Percentiles rank a stretch among this genome's conserved stretches.
Evolutionary conservation across 1,284 basidiomycete species (phyloP).

Genomic region (Cryptococcus floricola): DNA sequence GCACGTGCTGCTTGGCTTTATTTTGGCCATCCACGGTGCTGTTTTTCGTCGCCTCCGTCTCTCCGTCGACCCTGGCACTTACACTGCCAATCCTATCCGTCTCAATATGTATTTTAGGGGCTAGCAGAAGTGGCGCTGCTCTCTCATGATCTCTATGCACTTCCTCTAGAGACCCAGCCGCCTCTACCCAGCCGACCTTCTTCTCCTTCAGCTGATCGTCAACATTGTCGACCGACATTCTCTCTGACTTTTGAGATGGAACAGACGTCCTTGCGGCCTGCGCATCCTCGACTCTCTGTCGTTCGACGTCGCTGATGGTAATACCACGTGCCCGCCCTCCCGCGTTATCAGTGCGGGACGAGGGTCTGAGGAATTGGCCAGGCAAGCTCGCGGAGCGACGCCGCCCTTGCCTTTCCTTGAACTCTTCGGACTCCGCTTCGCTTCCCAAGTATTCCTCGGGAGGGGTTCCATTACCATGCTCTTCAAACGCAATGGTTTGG

Average conservation of each 20-base stretch:
- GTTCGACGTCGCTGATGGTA: slow-evolving; percentile 5
- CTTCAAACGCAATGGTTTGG: background rate
- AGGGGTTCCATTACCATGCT: background rate
- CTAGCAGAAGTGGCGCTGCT: no score
- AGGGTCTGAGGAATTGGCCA: slow-evolving; percentile 1
- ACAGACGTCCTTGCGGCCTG: background rate
- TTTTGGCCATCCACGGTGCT: background rate
- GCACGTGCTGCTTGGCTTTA: background rate
- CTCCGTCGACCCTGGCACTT: background rate
- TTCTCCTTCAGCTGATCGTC: background rate
- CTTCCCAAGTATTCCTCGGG: background rate
- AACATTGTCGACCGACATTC: background rate
- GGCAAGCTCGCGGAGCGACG: slow-evolving; percentile 8
- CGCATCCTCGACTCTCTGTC: background rate
- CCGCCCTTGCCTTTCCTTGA: slow-evolving; percentile 1
- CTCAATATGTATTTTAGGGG: no score
- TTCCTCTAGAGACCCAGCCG: background rate
- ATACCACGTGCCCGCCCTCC: slow-evolving; percentile 5
- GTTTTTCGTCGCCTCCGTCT: background rate
- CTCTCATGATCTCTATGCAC: background rate
- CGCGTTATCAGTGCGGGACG: background rate
- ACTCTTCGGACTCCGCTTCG: background rate
- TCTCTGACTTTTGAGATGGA: background rate
- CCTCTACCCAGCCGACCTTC: slow-evolving; percentile 1
- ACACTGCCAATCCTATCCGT: no score